These are phyloP conservation scores for Diaporthe nobilis DNA, from an alignment of 2,329 filamentous ascomycete species.

Conservation along the genomic window DNA sequence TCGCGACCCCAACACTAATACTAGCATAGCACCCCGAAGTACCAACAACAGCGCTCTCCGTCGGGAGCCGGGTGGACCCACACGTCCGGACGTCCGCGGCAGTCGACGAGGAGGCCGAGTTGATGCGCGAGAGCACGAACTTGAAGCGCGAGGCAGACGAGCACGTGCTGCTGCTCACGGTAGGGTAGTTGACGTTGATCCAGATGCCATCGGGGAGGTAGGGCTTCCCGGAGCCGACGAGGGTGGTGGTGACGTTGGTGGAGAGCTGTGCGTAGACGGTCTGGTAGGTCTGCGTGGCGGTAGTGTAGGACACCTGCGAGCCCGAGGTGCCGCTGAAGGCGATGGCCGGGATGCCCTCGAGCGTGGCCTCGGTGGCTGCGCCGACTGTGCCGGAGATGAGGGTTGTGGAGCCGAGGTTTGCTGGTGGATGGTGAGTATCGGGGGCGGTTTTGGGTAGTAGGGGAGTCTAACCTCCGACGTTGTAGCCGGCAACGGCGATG, in stretches of 20 bases:
- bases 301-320: constrained; percentile 44
- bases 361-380: constrained; percentile 70
- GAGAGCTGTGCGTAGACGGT: constrained; percentile 75
- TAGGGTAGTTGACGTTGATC: constrained; percentile 79
- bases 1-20: constrained; percentile 73
- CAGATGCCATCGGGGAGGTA: constrained; percentile 73
- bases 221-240: constrained; percentile 70
- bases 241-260: constrained; percentile 66
- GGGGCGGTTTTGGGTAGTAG: fast-evolving
- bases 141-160: constrained; percentile 67
- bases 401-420: constrained; percentile 69
- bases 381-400: constrained; percentile 78
- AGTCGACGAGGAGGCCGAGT: constrained; percentile 52
- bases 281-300: constrained; percentile 60
- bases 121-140: constrained; percentile 75
- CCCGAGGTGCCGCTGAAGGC: constrained; percentile 71
- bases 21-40: constrained; percentile 71
- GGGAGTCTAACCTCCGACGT: constrained; percentile 57
- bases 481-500: constrained; percentile 75
- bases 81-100: constrained; percentile 70
- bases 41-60: constrained; percentile 67
- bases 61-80: constrained; percentile 67
- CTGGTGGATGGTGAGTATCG: not conserved
- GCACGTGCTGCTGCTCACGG: constrained; percentile 63
- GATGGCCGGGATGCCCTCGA: constrained; percentile 72